Conservation (phyloP, 352 stramenopile genomes). For the Paralagenidium karlingii region DNA sequence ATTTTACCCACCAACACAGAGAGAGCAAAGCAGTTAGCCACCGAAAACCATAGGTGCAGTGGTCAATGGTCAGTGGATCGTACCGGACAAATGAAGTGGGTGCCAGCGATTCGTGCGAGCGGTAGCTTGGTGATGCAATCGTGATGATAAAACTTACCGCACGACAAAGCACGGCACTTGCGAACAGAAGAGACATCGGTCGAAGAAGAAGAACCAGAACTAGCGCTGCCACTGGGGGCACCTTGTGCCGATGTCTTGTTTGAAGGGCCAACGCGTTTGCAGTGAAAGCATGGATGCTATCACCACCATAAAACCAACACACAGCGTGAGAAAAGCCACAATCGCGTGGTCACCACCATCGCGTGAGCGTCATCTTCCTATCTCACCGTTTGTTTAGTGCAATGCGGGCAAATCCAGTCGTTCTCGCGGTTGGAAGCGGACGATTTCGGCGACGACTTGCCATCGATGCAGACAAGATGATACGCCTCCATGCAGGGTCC, state of each 20-base stretch:
- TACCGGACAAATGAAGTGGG: constrained; percentile 74
- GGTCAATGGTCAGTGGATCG: constrained; percentile 1
- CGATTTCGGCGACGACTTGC: too few species aligned
- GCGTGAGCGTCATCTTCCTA: constrained; percentile 1
- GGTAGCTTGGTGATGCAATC: constrained; percentile 70
- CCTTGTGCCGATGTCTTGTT: constrained; percentile 7
- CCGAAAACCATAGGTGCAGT: neutral
- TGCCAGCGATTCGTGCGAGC: constrained; percentile 57
- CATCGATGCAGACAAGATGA: too few species aligned
- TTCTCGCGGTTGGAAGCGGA: too few species aligned
- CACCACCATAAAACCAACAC: too few species aligned
- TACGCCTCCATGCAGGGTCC: constrained; percentile 68
- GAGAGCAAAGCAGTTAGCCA: neutral
- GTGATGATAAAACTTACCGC: constrained; percentile 77
- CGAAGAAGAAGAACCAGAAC: neutral
- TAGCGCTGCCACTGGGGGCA: neutral
- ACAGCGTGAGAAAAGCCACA: constrained; percentile 32
- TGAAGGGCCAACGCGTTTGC: constrained; percentile 32
- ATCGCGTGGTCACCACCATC: constrained; percentile 55
- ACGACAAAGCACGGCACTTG: constrained; percentile 71
- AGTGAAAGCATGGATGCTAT: constrained; percentile 86
- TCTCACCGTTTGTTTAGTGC: neutral
- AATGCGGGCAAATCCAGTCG: constrained; percentile 4
- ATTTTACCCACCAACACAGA: neutral
- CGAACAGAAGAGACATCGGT: constrained; percentile 19